Conservation (phyloP, 1,139 yeast genomes). For the Nematodospora anomalae region DNA sequence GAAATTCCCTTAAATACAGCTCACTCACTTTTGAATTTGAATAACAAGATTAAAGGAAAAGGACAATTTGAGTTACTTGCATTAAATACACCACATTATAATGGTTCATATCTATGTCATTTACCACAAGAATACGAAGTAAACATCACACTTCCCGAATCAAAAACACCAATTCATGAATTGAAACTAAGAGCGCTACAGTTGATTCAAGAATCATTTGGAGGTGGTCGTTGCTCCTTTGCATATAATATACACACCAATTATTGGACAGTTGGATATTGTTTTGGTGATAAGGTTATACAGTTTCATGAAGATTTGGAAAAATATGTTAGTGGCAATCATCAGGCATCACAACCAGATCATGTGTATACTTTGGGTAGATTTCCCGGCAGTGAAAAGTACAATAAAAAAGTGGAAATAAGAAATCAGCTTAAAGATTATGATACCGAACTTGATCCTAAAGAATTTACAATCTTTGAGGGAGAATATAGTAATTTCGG, state of each 20-base stretch:
- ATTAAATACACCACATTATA: conserved; percentile 12
- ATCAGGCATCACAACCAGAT: conserved; percentile 37
- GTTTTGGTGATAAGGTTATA: conserved; percentile 54
- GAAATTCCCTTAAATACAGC: conserved; percentile 17
- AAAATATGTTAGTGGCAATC: conserved; percentile 25
- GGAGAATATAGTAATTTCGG: conserved; percentile 18
- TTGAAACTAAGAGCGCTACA: conserved; percentile 19
- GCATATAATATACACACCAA: conserved; percentile 39
- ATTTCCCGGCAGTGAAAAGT: conserved; percentile 26
- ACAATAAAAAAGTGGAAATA: conserved; percentile 21
- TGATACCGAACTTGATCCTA: conserved; percentile 14
- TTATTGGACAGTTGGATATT: conserved; percentile 67
- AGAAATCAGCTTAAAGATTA: conserved; percentile 24
- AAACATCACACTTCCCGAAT: conserved; percentile 9
- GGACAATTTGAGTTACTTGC: conserved; percentile 25
- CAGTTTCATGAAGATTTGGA: conserved; percentile 53
- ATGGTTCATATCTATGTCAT: conserved; percentile 21
- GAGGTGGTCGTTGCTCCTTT: conserved; percentile 31
- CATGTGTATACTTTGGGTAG: conserved; percentile 49
- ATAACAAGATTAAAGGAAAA: conserved; percentile 8
- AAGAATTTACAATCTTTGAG: conserved; percentile 25
- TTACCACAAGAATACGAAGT: conserved; percentile 17
- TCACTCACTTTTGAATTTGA: conserved; percentile 11
- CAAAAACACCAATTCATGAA: conserved; percentile 7
- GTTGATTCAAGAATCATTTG: conserved; percentile 22